Evolutionary conservation across 371 early-diverging fungal genomes (phyloP).

Genomic region (Parasitella parasitica): DNA sequence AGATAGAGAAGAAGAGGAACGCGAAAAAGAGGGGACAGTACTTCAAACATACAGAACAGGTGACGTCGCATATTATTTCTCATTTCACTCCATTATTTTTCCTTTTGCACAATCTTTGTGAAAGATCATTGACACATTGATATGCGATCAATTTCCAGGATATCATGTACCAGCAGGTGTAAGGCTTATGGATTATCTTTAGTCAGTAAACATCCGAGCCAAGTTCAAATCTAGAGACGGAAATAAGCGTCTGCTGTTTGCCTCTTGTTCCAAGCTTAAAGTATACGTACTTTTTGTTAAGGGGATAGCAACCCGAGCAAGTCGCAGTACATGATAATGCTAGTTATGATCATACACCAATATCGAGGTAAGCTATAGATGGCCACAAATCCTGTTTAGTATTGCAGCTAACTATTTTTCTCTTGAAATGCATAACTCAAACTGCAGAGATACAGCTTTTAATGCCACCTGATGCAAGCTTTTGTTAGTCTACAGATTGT

Average conservation of each 20-base stretch:
- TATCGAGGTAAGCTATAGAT: not conserved
- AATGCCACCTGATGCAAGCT: constrained; percentile 8
- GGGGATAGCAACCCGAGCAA: constrained; percentile 22
- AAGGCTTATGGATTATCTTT: constrained; percentile 22
- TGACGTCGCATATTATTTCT: not conserved
- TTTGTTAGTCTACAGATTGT: constrained; percentile 13
- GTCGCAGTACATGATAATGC: constrained; percentile 16
- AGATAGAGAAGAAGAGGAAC: not conserved
- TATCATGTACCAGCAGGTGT: constrained; percentile 19
- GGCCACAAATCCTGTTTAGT: not conserved
- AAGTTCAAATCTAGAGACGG: constrained; percentile 14
- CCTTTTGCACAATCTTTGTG: not conserved
- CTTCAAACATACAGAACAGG: not conserved
- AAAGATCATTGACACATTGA: constrained; percentile 6
- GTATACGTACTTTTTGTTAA: constrained; percentile 18
- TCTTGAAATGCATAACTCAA: not conserved
- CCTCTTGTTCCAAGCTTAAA: constrained; percentile 16
- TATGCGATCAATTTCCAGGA: not conserved
- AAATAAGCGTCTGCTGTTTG: constrained; percentile 20
- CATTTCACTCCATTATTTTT: not conserved
- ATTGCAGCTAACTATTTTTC: not conserved
- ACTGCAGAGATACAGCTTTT: not conserved
- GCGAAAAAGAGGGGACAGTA: not conserved
- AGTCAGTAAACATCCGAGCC: constrained; percentile 18
- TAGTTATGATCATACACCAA: not conserved